phyloP scores from a whole-genome alignment of 768 basidiomycete species.

The Leccinellum luteum region DNA sequence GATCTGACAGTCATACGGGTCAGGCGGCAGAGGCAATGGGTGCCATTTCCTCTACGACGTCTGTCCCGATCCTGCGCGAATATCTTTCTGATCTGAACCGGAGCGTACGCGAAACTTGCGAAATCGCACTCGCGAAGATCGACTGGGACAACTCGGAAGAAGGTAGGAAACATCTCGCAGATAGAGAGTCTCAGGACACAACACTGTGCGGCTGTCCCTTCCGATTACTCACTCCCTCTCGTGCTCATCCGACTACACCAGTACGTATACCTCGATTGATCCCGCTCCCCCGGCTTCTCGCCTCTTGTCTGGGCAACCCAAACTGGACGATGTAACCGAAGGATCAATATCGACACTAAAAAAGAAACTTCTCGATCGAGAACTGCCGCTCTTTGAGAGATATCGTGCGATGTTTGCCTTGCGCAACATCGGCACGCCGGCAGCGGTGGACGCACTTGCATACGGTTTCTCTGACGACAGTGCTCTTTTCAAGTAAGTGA shows the following conservation, averaged over 20 bases:
- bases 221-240: neutral
- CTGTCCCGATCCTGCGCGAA: constrained; percentile 49
- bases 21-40: constrained; percentile 99
- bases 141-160: constrained; percentile 86
- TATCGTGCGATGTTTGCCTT: constrained; percentile 99
- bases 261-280: constrained; percentile 81
- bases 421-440: constrained; percentile 84
- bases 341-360: constrained; percentile 54
- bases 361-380: constrained; percentile 59
- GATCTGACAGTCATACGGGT: constrained; percentile 15
- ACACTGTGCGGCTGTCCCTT: constrained; percentile 34
- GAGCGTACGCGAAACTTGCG: neutral
- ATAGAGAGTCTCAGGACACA: constrained; percentile 29
- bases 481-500: constrained; percentile 85
- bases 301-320: constrained; percentile 53
- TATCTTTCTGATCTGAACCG: constrained; percentile 35
- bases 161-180: constrained; percentile 47
- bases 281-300: constrained; percentile 80
- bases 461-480: constrained; percentile 87
- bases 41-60: constrained; percentile 71
- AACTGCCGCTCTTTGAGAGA: constrained; percentile 79
- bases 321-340: constrained; percentile 48
- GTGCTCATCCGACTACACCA: constrained; percentile 24
- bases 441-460: constrained; percentile 88
- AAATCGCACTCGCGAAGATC: constrained; percentile 95